Base-by-base conservation (phyloP, 2,329 filamentous ascomycete genomes). In the Trichoderma arundinaceum region DNA sequence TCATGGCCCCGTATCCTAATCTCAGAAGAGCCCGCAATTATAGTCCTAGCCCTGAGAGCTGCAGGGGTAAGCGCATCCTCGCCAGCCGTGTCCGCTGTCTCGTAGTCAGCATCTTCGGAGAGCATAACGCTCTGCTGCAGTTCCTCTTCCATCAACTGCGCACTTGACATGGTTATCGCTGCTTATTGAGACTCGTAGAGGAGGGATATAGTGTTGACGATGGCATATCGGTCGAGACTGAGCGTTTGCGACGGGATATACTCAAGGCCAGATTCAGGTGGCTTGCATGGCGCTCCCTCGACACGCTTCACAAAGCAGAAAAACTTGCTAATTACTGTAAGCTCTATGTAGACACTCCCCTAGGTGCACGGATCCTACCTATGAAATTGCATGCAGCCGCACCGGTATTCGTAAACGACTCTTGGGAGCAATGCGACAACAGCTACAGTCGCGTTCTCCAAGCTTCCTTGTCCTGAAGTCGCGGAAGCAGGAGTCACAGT, bases 111-210 rank as follows among this genome's bases (percentile, higher is more conserved):
- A 64, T 81, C 82, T 65, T 84, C 83, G 6, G 83, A 84, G 64
- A 82, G 77, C 69, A 83, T 77, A 49, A 81, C 82, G 73, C 83
- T 86, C 71, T 85, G 83, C 71, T 86, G 85, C 65, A 86, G 78
- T 74, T 86, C 83, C 66, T 87, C 84, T 73, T 86, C 81, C 77
- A 84, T 86, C 57, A 82, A 77, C 71, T 85, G 84, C 64, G 82
- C 79, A 71, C 80, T 84, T 60, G 81, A 75, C 82, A 85, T 85
- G 53, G 69, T 76, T 70, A 71, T 70, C 69, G 68, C 69, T 71
- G 69, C 71, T 70, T 72, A 69, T 68, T 66, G 66, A 68, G 67
- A 69, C 69, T 65, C 66, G 62, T 67, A 56, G 28, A 53, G 59
- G 65, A 64, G 64, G 66, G 46, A 61, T 60, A 39, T 64, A 46